Evolutionary conservation across 768 basidiomycete genomes (phyloP).

Genomic region (Tulasnella sp.): DNA sequence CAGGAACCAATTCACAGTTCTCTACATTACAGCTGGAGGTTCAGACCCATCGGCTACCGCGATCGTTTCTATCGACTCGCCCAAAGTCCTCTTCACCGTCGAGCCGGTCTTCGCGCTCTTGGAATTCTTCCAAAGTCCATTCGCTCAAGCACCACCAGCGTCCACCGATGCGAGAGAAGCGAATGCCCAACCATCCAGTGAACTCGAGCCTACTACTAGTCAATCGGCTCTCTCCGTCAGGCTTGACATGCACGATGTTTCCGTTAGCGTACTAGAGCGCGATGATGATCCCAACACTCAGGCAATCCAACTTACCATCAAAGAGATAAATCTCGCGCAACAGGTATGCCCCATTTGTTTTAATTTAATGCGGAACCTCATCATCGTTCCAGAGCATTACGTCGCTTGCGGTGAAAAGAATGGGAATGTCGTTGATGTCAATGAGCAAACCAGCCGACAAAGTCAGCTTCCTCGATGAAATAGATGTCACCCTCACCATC

Average conservation of each 20-base stretch:
- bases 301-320: slow-evolving; percentile 80
- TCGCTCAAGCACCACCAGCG: slow-evolving; percentile 34
- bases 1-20: slow-evolving; percentile 87
- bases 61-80: slow-evolving; percentile 86
- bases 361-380: slow-evolving; percentile 8
- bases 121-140: slow-evolving; percentile 71
- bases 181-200: background rate
- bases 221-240: slow-evolving; percentile 54
- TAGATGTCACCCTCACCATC: slow-evolving; percentile 81
- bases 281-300: slow-evolving; percentile 75
- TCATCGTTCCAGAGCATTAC: slow-evolving; percentile 57
- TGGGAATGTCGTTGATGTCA: slow-evolving; percentile 90
- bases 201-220: background rate
- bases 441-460: slow-evolving; percentile 83
- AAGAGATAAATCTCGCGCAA: slow-evolving; percentile 82
- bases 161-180: slow-evolving; percentile 30
- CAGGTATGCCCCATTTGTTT: slow-evolving; percentile 52
- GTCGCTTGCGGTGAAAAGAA: slow-evolving; percentile 69
- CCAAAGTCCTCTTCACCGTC: slow-evolving; percentile 85
- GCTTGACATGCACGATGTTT: slow-evolving; percentile 85
- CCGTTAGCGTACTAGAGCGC: slow-evolving; percentile 81
- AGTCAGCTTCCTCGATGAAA: slow-evolving; percentile 88
- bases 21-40: slow-evolving; percentile 65
- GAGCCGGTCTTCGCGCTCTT: slow-evolving; percentile 88
- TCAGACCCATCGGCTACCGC: slow-evolving; percentile 53